phyloP scores from a whole-genome alignment of 1,139 yeast genomes.

The Blastobotrys malaysiensis region DNA sequence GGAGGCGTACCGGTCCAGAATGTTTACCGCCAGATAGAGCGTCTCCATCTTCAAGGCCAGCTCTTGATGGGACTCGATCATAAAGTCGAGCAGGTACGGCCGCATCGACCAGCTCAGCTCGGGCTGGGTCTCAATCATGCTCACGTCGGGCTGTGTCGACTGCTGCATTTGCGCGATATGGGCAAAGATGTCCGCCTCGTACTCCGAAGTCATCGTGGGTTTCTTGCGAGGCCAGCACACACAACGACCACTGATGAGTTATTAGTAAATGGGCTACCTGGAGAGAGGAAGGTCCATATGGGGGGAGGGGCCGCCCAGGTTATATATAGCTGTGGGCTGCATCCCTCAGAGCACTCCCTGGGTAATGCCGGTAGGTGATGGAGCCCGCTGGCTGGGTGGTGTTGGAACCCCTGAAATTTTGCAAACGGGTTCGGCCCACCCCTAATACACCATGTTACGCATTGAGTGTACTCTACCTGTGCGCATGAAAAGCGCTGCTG shows the following conservation, averaged over 20 bases:
- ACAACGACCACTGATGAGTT: neutral
- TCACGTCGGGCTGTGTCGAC: conserved; percentile 30
- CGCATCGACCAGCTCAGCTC: conserved; percentile 93
- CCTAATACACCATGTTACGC: neutral
- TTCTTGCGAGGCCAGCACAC: neutral
- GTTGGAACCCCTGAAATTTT: neutral
- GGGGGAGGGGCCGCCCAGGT: neutral
- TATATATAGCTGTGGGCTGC: neutral
- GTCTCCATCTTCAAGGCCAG: conserved; percentile 75
- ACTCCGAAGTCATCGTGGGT: conserved; percentile 2
- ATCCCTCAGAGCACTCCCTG: neutral
- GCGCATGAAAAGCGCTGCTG: conserved; percentile 2
- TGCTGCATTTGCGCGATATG: conserved; percentile 6
- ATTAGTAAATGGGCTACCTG: neutral
- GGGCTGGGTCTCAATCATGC: conserved; percentile 86
- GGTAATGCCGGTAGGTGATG: neutral
- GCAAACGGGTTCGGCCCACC: conserved; percentile 1
- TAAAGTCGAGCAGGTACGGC: conserved; percentile 76
- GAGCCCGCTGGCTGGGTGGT: neutral
- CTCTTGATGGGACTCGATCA: conserved; percentile 75
- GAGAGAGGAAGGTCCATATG: no score
- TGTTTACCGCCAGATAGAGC: conserved; percentile 68
- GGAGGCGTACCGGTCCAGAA: conserved; percentile 87
- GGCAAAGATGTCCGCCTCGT: conserved; percentile 3
- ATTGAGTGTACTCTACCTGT: neutral